Percentiles rank a stretch among this genome's conserved stretches.
phyloP scores from a whole-genome alignment of 2,329 filamentous ascomycete genomes.

The Fusarium falciforme region DNA sequence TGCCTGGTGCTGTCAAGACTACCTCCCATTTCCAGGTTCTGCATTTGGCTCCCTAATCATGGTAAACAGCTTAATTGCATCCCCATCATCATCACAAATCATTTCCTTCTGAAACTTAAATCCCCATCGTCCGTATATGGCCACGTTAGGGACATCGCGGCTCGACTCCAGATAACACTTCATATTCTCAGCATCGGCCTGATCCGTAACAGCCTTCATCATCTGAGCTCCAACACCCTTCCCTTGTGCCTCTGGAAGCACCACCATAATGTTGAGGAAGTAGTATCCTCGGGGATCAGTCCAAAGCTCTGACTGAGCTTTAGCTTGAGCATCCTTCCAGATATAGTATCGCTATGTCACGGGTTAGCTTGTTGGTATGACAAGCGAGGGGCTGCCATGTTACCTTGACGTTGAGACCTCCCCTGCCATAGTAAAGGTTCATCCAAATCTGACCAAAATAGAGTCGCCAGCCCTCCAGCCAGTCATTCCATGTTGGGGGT shows the following conservation, averaged over 20 bases:
- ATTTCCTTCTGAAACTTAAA: slow-evolving; percentile 74
- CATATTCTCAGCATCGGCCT: slow-evolving; percentile 72
- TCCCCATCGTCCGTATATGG: slow-evolving; percentile 77
- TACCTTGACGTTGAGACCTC: slow-evolving; percentile 72
- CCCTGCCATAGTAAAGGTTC: slow-evolving; percentile 76
- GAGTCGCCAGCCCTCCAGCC: slow-evolving; percentile 72
- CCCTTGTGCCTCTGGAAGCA: slow-evolving; percentile 72
- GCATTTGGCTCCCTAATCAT: slow-evolving; percentile 54
- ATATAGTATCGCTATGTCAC: slow-evolving; percentile 71
- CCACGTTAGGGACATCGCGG: slow-evolving; percentile 74
- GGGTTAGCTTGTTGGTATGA: background rate
- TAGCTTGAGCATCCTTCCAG: slow-evolving; percentile 75
- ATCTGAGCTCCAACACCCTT: slow-evolving; percentile 73
- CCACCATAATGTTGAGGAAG: slow-evolving; percentile 81
- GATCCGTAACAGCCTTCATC: slow-evolving; percentile 71
- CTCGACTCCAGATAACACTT: slow-evolving; percentile 79
- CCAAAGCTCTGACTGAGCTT: slow-evolving; percentile 73
- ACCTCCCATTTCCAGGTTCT: background rate
- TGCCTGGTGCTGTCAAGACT: background rate
- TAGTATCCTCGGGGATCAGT: slow-evolving; percentile 75
- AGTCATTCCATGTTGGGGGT: slow-evolving; percentile 69
- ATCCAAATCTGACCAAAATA: slow-evolving; percentile 74
- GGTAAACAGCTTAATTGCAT: slow-evolving; percentile 63
- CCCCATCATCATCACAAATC: slow-evolving; percentile 72
- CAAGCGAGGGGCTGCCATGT: background rate